Evolutionary conservation across 257 asterid genomes (phyloP).

Genomic region (Verbascum thapsus): DNA sequence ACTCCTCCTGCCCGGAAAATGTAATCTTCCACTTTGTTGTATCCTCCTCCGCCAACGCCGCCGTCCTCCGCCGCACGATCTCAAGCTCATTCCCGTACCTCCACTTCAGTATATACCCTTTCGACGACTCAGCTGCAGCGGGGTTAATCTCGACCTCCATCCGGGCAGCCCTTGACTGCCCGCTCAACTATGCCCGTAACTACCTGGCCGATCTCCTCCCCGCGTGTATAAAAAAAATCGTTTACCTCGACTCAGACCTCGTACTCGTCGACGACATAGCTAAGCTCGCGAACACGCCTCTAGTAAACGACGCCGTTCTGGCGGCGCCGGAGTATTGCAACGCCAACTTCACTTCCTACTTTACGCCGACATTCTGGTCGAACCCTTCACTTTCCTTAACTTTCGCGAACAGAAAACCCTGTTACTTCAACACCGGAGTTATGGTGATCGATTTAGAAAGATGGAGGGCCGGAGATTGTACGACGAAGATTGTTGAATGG

Average conservation of each 20-base stretch:
- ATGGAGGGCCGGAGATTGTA: slow-evolving; percentile 75
- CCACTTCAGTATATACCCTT: slow-evolving; percentile 54
- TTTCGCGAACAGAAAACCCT: slow-evolving; percentile 63
- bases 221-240: slow-evolving; percentile 44
- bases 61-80: slow-evolving; percentile 46
- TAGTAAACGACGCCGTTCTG: slow-evolving; percentile 50
- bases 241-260: slow-evolving; percentile 89
- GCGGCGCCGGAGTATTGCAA: slow-evolving; percentile 97
- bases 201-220: slow-evolving; percentile 87
- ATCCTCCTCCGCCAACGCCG: slow-evolving; percentile 40
- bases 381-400: slow-evolving; percentile 80
- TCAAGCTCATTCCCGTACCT: slow-evolving; percentile 73
- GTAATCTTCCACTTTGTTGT: slow-evolving; percentile 68
- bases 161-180: slow-evolving; percentile 89
- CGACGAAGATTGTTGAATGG: slow-evolving; percentile 80
- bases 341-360: slow-evolving; percentile 88
- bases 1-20: slow-evolving; percentile 91
- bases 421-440: slow-evolving; percentile 93
- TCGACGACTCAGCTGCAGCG: slow-evolving; percentile 63
- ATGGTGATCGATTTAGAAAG: slow-evolving; percentile 80
- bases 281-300: slow-evolving; percentile 70
- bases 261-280: slow-evolving; percentile 86
- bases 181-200: slow-evolving; percentile 90
- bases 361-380: slow-evolving; percentile 94
- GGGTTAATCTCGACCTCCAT: slow-evolving; percentile 85